Conservation (phyloP, 495 filamentous ascomycete species). For the Trichoderma gamsii region DNA sequence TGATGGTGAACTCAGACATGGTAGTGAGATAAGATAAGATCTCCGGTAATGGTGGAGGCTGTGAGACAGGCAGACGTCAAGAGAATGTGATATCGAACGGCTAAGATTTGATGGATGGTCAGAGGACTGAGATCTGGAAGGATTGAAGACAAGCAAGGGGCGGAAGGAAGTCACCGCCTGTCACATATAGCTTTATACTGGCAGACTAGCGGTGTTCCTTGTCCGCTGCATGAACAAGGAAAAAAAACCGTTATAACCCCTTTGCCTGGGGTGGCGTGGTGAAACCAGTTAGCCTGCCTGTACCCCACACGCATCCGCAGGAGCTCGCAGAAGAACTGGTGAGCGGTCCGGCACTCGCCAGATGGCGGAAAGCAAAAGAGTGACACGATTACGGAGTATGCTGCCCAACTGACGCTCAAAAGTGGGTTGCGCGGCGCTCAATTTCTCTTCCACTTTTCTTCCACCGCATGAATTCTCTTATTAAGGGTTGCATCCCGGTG, state of each 20-base stretch:
- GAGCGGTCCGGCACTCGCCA: not conserved
- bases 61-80: not conserved
- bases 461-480: not conserved
- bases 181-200: no score
- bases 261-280: not conserved
- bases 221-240: no score
- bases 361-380: no score
- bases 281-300: not conserved
- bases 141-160: not conserved
- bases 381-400: no score
- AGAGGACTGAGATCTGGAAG: not conserved
- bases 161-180: no score
- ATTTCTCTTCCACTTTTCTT: no score
- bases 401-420: no score
- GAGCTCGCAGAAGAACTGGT: not conserved
- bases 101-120: not conserved
- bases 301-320: not conserved
- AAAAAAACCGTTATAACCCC: not conserved
- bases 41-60: not conserved
- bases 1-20: constrained; percentile 32
- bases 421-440: no score
- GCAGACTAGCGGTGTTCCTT: no score
- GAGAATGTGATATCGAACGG: not conserved
- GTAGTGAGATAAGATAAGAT: not conserved
- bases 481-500: not conserved